Evolutionary conservation across 2,329 filamentous ascomycete genomes (phyloP), one percentile per base, ranked within the genome.

Genomic region (Stemphylium lycopersici): DNA sequence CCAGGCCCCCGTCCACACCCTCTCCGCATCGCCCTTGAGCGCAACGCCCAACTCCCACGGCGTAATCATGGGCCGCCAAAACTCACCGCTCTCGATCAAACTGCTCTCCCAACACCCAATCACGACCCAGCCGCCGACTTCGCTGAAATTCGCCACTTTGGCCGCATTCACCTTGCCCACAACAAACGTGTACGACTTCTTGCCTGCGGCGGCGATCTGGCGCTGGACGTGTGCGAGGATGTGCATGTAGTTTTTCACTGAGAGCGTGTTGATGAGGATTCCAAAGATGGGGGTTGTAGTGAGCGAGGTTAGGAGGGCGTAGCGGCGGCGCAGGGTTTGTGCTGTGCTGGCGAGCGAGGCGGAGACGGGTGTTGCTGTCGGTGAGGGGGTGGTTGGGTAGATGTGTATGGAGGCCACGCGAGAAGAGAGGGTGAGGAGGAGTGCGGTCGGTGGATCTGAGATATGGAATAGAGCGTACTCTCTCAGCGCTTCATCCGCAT

Each of bases 61-160:
- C n/a, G 95, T 99, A 36, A 98, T 87, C 8, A 98, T 87, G 0
- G 93, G 92, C 65, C 87, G 85, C 83, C 88, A 98, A 70, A 96
- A 96, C 6, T 90, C 90, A 53, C 90, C 89, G 60, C 92, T 91
- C 66, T 97, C 93, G 4, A 99, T 85, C 45, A 98, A 79, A 55
- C 90, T 91, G 73, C 93, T 96, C 78, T 99, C 95, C 95, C 95
- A 99, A 76, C 95, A 99, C 2, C 95, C 93, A 8, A 99, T 90
- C 0, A 98, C 92, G 0, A 98, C 92, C 95, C 95, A 99, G 13
- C 92, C 93, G 38, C 92, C 93, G 4, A 99, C 86, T 75, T 99
- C 95, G 53, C 89, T 86, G 77, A 99, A 99, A 76, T 99, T 99
- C 43, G 95, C 95, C 18, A 99, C 83, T 75, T 99, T 99, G 33